Evolutionary conservation across 768 basidiomycete genomes (phyloP).

Genomic region (Termitomyces sp.): DNA sequence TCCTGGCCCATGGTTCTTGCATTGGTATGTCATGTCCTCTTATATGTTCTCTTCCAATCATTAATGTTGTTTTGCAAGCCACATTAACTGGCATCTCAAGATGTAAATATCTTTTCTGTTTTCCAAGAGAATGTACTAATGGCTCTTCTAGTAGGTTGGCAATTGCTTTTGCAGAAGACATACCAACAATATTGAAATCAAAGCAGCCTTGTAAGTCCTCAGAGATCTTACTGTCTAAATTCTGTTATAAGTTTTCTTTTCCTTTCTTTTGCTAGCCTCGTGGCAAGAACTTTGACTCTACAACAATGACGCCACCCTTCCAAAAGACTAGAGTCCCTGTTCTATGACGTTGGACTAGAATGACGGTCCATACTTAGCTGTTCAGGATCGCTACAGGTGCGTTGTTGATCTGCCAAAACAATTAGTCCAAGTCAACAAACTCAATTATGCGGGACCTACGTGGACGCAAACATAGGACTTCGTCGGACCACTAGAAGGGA

Average conservation of each 20-base stretch:
- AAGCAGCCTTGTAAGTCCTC: background rate
- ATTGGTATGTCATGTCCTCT: background rate
- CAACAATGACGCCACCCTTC: background rate
- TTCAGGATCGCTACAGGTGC: no score
- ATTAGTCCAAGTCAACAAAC: no score
- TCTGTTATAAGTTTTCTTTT: no score
- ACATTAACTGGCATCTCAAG: slow-evolving; percentile 2
- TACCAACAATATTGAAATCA: background rate
- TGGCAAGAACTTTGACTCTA: background rate
- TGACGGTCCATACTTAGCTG: no score
- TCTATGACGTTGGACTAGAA: no score
- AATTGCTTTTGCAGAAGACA: slow-evolving; percentile 27
- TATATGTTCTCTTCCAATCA: no score
- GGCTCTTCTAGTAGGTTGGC: slow-evolving; percentile 16
- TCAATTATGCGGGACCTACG: no score
- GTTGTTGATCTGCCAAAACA: no score
- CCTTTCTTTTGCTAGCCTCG: background rate
- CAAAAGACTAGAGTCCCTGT: background rate
- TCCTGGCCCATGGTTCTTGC: slow-evolving; percentile 1
- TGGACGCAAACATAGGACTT: no score
- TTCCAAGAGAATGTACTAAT: background rate
- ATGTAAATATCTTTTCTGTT: background rate
- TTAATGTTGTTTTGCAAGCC: background rate
- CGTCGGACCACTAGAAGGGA: no score
- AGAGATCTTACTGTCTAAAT: no score